phyloP scores from a whole-genome alignment of 2,329 filamentous ascomycete genomes.

The Zelopaecilomyces penicillatus region DNA sequence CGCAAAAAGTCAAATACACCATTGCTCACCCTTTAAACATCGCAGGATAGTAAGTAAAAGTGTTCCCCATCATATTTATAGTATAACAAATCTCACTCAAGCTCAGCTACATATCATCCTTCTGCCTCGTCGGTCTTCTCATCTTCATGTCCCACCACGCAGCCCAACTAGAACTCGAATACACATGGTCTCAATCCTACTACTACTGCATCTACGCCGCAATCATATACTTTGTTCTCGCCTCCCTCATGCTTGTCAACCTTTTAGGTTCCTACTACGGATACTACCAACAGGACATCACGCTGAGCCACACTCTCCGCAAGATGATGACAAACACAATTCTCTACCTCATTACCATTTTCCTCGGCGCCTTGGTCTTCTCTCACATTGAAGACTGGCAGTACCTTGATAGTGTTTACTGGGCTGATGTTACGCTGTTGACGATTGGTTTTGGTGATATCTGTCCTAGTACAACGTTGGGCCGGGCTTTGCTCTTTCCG shows the following conservation, averaged over 20 bases:
- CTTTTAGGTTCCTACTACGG: slow-evolving; percentile 63
- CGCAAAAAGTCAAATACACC: slow-evolving; percentile 67
- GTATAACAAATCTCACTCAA: not conserved
- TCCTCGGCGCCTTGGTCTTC: slow-evolving; percentile 69
- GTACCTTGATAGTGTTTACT: slow-evolving; percentile 72
- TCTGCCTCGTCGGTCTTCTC: slow-evolving; percentile 57
- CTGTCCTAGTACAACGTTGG: slow-evolving; percentile 40
- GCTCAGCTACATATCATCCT: slow-evolving; percentile 45
- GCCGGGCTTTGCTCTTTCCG: slow-evolving; percentile 67
- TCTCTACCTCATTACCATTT: slow-evolving; percentile 72
- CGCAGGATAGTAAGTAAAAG: slow-evolving; percentile 55
- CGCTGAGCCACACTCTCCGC: slow-evolving; percentile 69
- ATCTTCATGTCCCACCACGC: not conserved
- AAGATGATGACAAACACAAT: slow-evolving; percentile 90
- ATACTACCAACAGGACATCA: slow-evolving; percentile 72
- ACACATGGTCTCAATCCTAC: slow-evolving; percentile 70
- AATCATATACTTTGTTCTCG: slow-evolving; percentile 69
- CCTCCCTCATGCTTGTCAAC: slow-evolving; percentile 68
- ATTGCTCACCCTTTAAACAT: slow-evolving; percentile 80
- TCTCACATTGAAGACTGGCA: slow-evolving; percentile 62
- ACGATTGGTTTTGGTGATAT: slow-evolving; percentile 57
- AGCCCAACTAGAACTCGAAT: slow-evolving; percentile 28
- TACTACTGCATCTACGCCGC: slow-evolving; percentile 81
- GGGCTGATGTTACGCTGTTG: slow-evolving; percentile 64
- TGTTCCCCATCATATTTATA: no score